Base-by-base conservation (phyloP, 371 early-diverging fungal genomes). In the Mortierella sp. region DNA sequence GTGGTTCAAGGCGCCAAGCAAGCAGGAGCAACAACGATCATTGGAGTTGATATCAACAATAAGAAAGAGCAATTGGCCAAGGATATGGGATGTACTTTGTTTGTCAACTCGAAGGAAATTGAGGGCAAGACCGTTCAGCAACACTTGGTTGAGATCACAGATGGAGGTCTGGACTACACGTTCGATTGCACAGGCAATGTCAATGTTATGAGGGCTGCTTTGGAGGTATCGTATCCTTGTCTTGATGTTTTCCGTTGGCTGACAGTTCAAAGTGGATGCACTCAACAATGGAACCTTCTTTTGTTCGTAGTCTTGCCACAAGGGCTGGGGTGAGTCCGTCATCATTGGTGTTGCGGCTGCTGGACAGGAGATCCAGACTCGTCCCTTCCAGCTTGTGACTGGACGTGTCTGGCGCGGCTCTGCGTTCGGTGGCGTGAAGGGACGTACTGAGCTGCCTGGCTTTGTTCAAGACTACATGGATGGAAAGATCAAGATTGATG, bases 401-500 rank as follows among this genome's bases (percentile, higher is more conserved):
- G 95, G 94, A 42, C 93, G 96, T 62, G 92, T 91, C 23, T 98
- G 98, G 98, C 93, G 92, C 81, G 98, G 98, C 12, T 89, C 91
- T 51, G 98, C 98, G 3, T 98, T 97, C 78, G 98, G 98, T 65
- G 98, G 98, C 50, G 92, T 96, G 72, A 97, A 97, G 86, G 98
- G 98, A 47, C 86, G 96, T 56, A 83, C 92, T 7, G 96, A 98
- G 78, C 84, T 98, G 72, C 96, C 96, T 2, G 90, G 86, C 10
- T 85, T 95, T 51, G 96, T 98, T 26, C 83, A 95, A 64, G 86
- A 91, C 71, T 98, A 97, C 71, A 53, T 94, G 58, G 80, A 86
- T 46, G 92, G 93, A 56, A 81, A 89, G 78, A 84, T 98, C 53
- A 95, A 95, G 84, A 87, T 98, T 60, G 98, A 98, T 73, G 93